Evolutionary conservation across 192 early-diverging fungal species (phyloP), one percentile per base, ranked within the genome.

Genomic region (Linnemannia hyalina): DNA sequence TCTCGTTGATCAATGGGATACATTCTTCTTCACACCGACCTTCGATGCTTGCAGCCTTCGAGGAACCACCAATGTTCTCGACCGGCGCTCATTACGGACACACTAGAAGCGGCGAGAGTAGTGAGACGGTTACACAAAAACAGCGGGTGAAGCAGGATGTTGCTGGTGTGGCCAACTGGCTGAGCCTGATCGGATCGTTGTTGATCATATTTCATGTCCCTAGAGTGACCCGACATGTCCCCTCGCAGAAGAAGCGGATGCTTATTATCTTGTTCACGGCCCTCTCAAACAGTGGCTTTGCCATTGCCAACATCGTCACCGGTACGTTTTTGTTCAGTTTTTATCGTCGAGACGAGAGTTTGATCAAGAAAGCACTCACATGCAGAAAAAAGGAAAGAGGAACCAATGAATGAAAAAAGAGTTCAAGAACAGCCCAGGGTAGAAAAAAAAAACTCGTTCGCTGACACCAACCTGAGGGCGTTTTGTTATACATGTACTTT

Each of bases 191-290:
- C 10, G 84, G 79, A 40, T 86, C 84, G 6, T 26, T 86, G 10
- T 2, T 80, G 55, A 78, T 86, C 6, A 81, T 86, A 8, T 52
- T 81, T 47, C 69, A 74, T 47, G 54, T 74, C 15, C 84, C 84
- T 26, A 10, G 35, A 23, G 84, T 86, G 7, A 38, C 49, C 0
- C 68, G 68, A 23, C 75, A 68, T 22, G 84, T 74, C 6, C 84
- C 84, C 11, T 20, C 78, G 6, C 84, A 86, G 20, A 41, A 49
- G 52, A 86, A 80, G 46, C 74, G 84, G 0, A 86, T 86, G 84
- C 18, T 81, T 60, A 80, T 86, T 54, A 86, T 81, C 36, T 46
- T 86, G 10, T 75, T 80, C n/a, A 86, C 70, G 8, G 84, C 84
- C 38, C 26, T 86, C 13, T 86, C 84, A 8, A 86, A 86, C 76